Evolutionary conservation across 495 filamentous ascomycete species (phyloP).

Genomic region (Neurospora sp.): DNA sequence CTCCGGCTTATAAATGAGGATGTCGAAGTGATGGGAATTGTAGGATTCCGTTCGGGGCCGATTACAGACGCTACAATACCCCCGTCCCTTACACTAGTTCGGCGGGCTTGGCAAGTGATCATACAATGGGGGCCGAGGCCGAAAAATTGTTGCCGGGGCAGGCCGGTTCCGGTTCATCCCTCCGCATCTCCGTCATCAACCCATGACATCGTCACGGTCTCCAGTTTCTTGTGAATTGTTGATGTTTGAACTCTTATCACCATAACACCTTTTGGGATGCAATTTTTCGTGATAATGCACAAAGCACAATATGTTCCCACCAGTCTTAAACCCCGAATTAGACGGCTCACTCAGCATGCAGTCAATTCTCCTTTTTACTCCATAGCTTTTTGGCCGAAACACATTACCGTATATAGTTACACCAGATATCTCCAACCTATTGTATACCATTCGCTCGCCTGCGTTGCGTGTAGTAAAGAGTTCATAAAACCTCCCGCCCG

Average conservation of each 20-base stretch:
- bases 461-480: slow-evolving; percentile 14
- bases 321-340: not conserved
- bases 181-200: not conserved
- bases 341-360: not conserved
- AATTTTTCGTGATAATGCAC: not conserved
- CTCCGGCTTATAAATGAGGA: not conserved
- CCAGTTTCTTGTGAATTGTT: not conserved
- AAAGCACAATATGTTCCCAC: not conserved
- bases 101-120: not conserved
- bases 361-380: not conserved
- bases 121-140: not conserved
- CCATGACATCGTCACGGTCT: not conserved
- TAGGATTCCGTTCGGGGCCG: not conserved
- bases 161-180: not conserved
- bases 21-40: not conserved
- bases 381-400: not conserved
- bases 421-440: not conserved
- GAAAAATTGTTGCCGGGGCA: not conserved
- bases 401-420: not conserved
- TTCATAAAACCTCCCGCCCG: slow-evolving; percentile 9
- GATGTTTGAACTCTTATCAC: not conserved
- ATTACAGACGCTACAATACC: not conserved
- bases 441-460: slow-evolving; percentile 12
- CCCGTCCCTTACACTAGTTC: not conserved
- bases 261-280: not conserved